Evolutionary conservation across 441 rosid genomes (phyloP), one percentile per base, ranked within the genome.

Genomic region (Manihot esculenta): DNA sequence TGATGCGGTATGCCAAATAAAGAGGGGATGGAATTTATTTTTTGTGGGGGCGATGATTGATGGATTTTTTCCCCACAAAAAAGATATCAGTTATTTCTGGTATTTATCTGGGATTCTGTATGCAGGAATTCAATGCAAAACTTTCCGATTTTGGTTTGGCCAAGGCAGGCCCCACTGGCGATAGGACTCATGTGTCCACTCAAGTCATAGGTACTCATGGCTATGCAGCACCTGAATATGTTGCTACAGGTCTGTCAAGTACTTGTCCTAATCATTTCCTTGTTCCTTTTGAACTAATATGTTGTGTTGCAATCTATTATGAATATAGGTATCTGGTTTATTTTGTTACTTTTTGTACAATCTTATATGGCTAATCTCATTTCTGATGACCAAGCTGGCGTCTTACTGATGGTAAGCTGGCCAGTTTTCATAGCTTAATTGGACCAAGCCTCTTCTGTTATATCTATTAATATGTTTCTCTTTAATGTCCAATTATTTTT

Each of bases 71-170:
- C 62, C 45, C 24, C 23, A 60, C 49, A 14, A 44, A n/a, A 9
- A 26, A 5, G 42, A 38, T 38, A 7, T 38, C 42, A 7, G 7
- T 38, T 9, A 26, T 55, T 66, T 47, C 33, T 61, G 59, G 64
- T 53, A 13, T 30, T 80, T 57, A 71, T 62, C 35, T 68, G 75
- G 42, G 49, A 33, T 63, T 51, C 64, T 58, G 20, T 33, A 50
- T 79, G 79, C 83, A 93, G 97, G 88, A 85, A 75, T 89, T 90
- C 85, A 91, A 84, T 76, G 96, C 98, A 51, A 94, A 94, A 80
- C 97, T 94, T 69, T 94, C 97, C 27, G 98, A 94, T 84, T 94
- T 94, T 64, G 98, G 98, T 27, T 81, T 94, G 77, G 98, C 98
- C 66, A 94, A 89, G 80, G 98, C 89, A 66, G 98, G 96, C 38